Evolutionary conservation across 345 rosid genomes (phyloP), one percentile per base, ranked within the genome.

Genomic region (Pelargonium nanum): DNA sequence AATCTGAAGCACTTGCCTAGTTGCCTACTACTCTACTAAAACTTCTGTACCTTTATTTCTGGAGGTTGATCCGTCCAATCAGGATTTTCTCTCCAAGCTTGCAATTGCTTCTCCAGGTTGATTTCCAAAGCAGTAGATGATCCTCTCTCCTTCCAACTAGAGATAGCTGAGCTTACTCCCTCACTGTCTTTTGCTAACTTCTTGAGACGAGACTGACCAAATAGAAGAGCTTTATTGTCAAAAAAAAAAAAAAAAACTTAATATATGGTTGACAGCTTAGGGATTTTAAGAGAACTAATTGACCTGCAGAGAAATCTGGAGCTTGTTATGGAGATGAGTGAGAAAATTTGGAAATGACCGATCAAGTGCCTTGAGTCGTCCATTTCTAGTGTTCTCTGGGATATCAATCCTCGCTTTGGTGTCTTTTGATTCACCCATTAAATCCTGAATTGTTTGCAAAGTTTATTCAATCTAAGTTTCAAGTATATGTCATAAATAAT

Each of bases 1-100:
- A n/a, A n/a, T n/a, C n/a, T n/a, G n/a, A n/a, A n/a, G n/a, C n/a
- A n/a, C n/a, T n/a, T n/a, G n/a, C n/a, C n/a, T n/a, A n/a, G n/a
- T n/a, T n/a, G n/a, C n/a, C n/a, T n/a, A n/a, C n/a, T n/a, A n/a
- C n/a, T n/a, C n/a, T n/a, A n/a, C n/a, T n/a, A n/a, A n/a, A n/a
- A n/a, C n/a, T n/a, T 34, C 1, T 34, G 6, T 34, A 34, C 45
- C 45, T 34, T 34, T 34, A 34, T 10, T 34, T 34, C 45, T 34
- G 45, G 83, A 63, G 72, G 69, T 58, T 70, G 80, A 70, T 82
- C 89, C 2, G 57, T 57, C 95, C 96, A 92, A 0, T 78, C 73
- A 25, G 95, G 80, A 69, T 87, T 87, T 65, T 74, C 91, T 76
- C 84, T 85, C 98, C 98, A 92, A 61, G 55, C 59, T 69, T 70